Conservation (phyloP, 2,329 filamentous ascomycete genomes). For the Arthrinium phaeospermum region DNA sequence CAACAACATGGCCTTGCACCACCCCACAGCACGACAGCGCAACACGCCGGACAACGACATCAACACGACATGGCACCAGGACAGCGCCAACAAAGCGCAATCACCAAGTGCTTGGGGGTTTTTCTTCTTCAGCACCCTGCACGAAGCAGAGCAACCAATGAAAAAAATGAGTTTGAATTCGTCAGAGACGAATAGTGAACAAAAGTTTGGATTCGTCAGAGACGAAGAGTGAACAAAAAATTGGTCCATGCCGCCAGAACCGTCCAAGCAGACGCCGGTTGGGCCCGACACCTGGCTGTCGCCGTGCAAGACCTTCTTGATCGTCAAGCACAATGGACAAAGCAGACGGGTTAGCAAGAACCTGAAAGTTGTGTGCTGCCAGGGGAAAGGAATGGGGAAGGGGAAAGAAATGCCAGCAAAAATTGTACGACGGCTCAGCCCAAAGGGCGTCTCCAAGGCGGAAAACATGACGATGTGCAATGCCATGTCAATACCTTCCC, state of each 20-base stretch:
- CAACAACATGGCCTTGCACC: background rate
- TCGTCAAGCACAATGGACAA: conserved; percentile 6
- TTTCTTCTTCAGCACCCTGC: background rate
- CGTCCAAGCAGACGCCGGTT: background rate
- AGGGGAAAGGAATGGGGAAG: background rate
- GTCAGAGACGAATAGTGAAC: conserved; percentile 6
- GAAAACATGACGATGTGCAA: background rate
- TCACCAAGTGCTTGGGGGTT: background rate
- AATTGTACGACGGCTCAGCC: background rate
- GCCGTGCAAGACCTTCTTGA: conserved; percentile 1
- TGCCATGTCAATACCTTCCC: background rate
- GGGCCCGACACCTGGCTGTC: conserved; percentile 1
- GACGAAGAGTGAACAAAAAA: conserved; percentile 10
- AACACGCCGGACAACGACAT: background rate
- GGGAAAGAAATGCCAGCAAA: background rate
- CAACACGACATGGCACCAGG: background rate
- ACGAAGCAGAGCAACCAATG: background rate
- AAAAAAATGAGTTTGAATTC: conserved; percentile 3
- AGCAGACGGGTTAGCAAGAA: background rate
- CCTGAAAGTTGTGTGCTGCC: background rate
- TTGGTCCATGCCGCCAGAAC: background rate
- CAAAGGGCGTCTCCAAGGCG: background rate
- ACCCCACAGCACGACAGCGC: background rate
- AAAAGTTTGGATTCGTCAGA: background rate
- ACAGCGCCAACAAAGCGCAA: background rate